Base-by-base conservation (phyloP, 2,329 filamentous ascomycete genomes). In the Juglanconis oblonga region DNA sequence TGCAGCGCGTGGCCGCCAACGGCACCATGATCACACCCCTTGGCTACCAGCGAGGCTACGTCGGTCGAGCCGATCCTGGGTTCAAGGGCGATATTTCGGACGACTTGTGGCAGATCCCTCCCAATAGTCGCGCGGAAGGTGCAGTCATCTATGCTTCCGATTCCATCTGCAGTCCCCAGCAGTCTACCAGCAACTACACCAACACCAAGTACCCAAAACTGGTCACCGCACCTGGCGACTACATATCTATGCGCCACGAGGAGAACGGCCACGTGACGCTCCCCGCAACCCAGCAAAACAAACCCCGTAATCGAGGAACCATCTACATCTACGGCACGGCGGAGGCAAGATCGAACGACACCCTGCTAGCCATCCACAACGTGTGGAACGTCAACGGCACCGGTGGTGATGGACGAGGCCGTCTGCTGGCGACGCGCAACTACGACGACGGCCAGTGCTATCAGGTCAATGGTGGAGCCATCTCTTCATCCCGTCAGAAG, bases 391-490 rank as follows among this genome's bases (percentile, higher is more conserved):
- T 80, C 17, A 87, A 91, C 59, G 93, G 93, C 62, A 89, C 83
- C 5, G 92, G 93, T 24, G 94, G 93, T 29, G 87, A 97, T 71
- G 81, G 84, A 52, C 86, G 89, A 45, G 95, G 95, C 36, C 79
- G 80, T 47, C 86, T 98, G 11, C 78, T 98, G 42, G 86, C 88
- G 0, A 89, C 85, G 1, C 87, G 91, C 67, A 87, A 90, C 77
- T 99, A 87, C 72, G 95, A 98, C 68, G 95, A 99, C 68, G 90
- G 89, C 32, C 89, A 91, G 69, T 99, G 95, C 79, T 92, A 92
- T 72, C 90, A 98, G 76, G 74, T 85, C 68, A 93, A 92, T 72
- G 67, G 66, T n/a, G 77, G 78, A 3, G 56, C 67, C 29, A 86
- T 92, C 63, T 87, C 87, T 5, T 68, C 71, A 13, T 67, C 81